These are phyloP conservation scores for Vachellia pachyceras DNA, from an alignment of 306 rosid genomes.

Conservation along the genomic window DNA sequence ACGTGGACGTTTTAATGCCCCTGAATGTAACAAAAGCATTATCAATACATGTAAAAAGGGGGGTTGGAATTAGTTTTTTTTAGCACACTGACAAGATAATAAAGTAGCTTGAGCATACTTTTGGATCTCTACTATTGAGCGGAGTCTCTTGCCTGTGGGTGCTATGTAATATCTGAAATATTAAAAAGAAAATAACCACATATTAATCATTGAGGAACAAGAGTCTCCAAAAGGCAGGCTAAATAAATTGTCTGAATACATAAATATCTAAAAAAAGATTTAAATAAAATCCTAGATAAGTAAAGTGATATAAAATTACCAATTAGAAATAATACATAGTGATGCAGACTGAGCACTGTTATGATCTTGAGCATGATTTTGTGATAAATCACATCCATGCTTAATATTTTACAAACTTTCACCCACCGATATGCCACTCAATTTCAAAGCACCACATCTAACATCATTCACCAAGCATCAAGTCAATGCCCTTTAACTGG, in stretches of 20 bases:
- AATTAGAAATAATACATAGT: neutral
- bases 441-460: neutral
- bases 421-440: neutral
- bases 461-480: neutral
- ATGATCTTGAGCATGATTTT: too few relatives aligned
- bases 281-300: neutral
- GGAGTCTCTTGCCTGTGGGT: constrained; percentile 89
- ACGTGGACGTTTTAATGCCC: constrained; percentile 10
- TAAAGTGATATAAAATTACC: neutral
- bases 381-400: too few relatives aligned
- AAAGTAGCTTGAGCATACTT: constrained; percentile 57
- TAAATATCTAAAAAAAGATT: neutral
- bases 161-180: constrained; percentile 79
- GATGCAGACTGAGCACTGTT: neutral
- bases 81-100: constrained; percentile 11
- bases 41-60: neutral
- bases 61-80: neutral
- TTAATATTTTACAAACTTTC: constrained; percentile 2
- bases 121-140: constrained; percentile 88
- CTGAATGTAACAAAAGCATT: neutral
- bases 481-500: neutral
- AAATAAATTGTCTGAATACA: neutral
- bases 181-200: constrained; percentile 24
- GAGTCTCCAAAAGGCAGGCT: constrained; percentile 20
- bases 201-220: constrained; percentile 30